Base-by-base conservation (phyloP, 352 stramenopile genomes). In the Phytophthora lateralis region DNA sequence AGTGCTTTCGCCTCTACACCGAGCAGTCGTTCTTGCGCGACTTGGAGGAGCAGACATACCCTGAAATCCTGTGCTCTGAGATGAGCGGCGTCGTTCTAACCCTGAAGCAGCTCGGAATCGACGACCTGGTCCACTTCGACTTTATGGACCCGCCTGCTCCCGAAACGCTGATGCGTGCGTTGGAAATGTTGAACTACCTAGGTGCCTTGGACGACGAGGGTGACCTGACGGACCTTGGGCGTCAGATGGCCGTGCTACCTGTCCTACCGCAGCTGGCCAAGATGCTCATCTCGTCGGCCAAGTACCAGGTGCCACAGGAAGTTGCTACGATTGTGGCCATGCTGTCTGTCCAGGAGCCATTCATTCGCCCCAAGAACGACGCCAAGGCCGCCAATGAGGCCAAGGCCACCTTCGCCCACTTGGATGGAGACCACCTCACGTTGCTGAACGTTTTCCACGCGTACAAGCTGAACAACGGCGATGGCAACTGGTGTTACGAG, bases 81-180 rank as follows among this genome's bases (percentile, higher is more conserved):
- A 96, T 99, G 89, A 96, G 85, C 53, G 93, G 89, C 49, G 95
- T 98, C 15, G 97, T 99, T 21, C 88, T 99, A 24, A 99, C 96
- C 38, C 76, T 99, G 42, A 90, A 99, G 70, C 98, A 99, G 75
- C 69, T 99, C 0, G 97, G 96, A n/a, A 99, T 99, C 64, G 92
- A 99, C 58, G 97, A 99, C 66, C 80, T 99, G 6, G 97, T 99
- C 4, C 94, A 99, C 69, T 99, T 99, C 66, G 97, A 99, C 85
- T 99, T 99, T 63, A 99, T 99, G 96, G 97, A 99, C 67, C 97
- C 98, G 29, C 98, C 98, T 17, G 97, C 98, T 6, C 96, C 97
- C 0, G 96, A 99, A 70, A 99, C 97, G 24, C 75, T 99, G 17
- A 99, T 99, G 95, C 83, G 97, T 70, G 97, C 97, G 29, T 73